Evolutionary conservation across 202 grass and related monocot species (phyloP), one percentile per base, ranked within the genome.

Genomic region (Brachypodium distachyon): DNA sequence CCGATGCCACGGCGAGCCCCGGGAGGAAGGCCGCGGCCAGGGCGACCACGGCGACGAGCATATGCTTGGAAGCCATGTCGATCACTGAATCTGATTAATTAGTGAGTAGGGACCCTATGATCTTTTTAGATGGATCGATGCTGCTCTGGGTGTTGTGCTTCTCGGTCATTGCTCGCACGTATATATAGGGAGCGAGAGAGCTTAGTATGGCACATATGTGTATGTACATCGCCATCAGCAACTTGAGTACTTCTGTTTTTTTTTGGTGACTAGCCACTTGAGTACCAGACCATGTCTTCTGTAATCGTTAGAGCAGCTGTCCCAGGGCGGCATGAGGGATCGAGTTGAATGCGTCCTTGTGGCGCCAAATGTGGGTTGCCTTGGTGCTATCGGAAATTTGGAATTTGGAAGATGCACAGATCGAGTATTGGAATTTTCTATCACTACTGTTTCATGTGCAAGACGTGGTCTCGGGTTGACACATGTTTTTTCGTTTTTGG

Each of bases 301-400:
- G n/a, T n/a, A n/a, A n/a, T n/a, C n/a, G n/a, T n/a, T n/a, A n/a
- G n/a, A 21, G 41, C n/a, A 79, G 67, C 82, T 71, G 64, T 78
- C 84, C 78, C 27, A 43, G 16, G 84, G 44, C 84, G 64, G 78
- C 72, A 71, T 21, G 33, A 54, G 52, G n/a, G n/a, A n/a, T n/a
- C n/a, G 43, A 37, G 34, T 41, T 25, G 49, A 53, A 63, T 63
- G 16, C 19, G 33, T 49, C 28, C 5, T 16, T n/a, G 46, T 77
- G 46, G 55, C 55, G 54, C 77, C 84, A 86, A 76, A 81, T 63
- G 63, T 33, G n/a, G 13, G 11, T 64, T 27, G 58, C 48, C 13
- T 77, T 53, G 74, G 34, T 44, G 42, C 43, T 36, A 72, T 62
- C 82, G 61, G 18, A 42, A n/a, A n/a, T n/a, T n/a, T n/a, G n/a